Evolutionary conservation across 2,329 filamentous ascomycete species (phyloP).

Genomic region (Penicillium vulpinum): DNA sequence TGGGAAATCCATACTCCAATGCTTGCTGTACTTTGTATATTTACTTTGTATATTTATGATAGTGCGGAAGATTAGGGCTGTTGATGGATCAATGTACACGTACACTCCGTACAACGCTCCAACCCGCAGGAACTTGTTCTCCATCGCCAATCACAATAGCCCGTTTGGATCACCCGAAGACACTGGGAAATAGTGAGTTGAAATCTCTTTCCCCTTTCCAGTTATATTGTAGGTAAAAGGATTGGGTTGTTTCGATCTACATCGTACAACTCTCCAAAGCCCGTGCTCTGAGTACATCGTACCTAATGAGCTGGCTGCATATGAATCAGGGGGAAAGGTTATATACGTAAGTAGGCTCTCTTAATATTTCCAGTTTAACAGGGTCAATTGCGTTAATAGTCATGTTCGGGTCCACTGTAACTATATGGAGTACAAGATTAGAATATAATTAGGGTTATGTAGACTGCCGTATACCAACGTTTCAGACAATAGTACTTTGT

Average conservation of each 20-base stretch:
- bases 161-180: not conserved
- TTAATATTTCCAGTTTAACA: not conserved
- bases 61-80: not conserved
- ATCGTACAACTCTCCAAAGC: not conserved
- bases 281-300: not conserved
- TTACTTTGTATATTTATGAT: not conserved
- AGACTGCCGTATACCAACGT: not conserved
- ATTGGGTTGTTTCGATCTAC: constrained; percentile 2
- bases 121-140: not conserved
- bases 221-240: not conserved
- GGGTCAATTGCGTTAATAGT: not conserved
- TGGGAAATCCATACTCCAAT: not conserved
- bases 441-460: not conserved
- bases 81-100: not conserved
- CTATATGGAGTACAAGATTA: not conserved
- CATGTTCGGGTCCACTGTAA: not conserved
- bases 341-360: not conserved
- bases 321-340: not conserved
- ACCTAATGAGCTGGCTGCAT: not conserved
- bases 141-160: not conserved
- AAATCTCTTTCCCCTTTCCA: not conserved
- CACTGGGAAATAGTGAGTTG: not conserved
- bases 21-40: not conserved
- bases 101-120: not conserved
- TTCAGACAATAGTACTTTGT: too few relatives aligned